phyloP scores from a whole-genome alignment of 2,329 filamentous ascomycete species.

The Fusarium sp. region DNA sequence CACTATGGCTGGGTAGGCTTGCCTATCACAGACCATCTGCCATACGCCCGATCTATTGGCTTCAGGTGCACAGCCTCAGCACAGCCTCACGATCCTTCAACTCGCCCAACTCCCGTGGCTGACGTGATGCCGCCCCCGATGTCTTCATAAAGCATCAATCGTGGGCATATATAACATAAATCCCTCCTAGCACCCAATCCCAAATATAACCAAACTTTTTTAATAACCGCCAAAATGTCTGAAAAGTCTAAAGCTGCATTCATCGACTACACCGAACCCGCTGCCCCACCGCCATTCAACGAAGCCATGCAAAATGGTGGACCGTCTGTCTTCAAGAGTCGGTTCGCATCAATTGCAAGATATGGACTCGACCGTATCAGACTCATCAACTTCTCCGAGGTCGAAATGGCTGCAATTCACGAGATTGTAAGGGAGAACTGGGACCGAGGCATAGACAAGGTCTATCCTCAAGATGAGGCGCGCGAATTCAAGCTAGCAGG shows the following conservation, averaged over 20 bases:
- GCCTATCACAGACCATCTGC: not conserved
- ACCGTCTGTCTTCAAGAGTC: not conserved
- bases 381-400: slow-evolving; percentile 14
- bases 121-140: not conserved
- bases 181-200: fast-evolving
- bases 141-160: not conserved
- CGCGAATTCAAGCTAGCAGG: slow-evolving; percentile 26
- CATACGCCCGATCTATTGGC: not conserved
- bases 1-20: not conserved
- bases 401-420: not conserved
- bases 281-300: not conserved
- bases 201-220: too few species aligned
- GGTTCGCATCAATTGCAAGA: slow-evolving; percentile 3
- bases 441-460: slow-evolving; percentile 6
- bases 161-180: not conserved
- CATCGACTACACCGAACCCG: not conserved
- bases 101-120: not conserved
- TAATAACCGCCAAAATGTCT: not conserved
- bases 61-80: not conserved
- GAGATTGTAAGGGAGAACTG: slow-evolving; percentile 5
- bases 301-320: not conserved
- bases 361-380: slow-evolving; percentile 7
- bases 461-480: not conserved
- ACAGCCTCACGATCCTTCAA: not conserved
- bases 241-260: not conserved